Evolutionary conservation across 352 stramenopile species (phyloP).

Genomic region (Phytophthora niederhauseri): DNA sequence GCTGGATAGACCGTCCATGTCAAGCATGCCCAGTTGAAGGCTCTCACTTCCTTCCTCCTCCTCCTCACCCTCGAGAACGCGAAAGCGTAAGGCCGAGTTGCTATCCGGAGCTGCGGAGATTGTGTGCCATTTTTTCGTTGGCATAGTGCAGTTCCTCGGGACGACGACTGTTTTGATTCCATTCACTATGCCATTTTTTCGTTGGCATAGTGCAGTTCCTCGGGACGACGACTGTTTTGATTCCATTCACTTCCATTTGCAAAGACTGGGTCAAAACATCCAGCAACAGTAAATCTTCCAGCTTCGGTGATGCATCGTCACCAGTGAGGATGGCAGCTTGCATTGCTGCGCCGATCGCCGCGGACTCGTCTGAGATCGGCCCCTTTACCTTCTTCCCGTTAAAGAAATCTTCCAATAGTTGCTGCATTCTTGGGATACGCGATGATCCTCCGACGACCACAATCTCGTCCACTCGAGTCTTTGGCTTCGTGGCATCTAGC

Average conservation of each 20-base stretch:
- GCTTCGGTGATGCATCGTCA: background rate
- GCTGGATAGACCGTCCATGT: background rate
- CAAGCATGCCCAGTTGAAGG: background rate
- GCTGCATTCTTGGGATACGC: constrained; percentile 1
- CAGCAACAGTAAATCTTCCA: background rate
- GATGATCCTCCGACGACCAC: constrained; percentile 4
- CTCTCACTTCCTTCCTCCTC: background rate
- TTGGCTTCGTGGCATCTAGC: background rate
- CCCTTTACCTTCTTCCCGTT: background rate
- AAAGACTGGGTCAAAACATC: constrained; percentile 4
- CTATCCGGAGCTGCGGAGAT: background rate
- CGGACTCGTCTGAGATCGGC: background rate
- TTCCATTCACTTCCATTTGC: background rate
- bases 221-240: background rate
- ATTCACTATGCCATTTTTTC: constrained; percentile 2
- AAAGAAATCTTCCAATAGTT: constrained; percentile 10
- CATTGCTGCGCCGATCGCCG: background rate
- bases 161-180: background rate
- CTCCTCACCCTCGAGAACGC: background rate
- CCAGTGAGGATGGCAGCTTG: background rate
- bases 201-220: background rate
- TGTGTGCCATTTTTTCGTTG: background rate
- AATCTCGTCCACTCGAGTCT: constrained; percentile 1
- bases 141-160: background rate
- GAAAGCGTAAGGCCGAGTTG: background rate